A percentile compares a stretch with the other conserved stretches of the same genome.
Evolutionary conservation across 2,329 filamentous ascomycete genomes (phyloP).

Genomic region (Alternaria rosae): DNA sequence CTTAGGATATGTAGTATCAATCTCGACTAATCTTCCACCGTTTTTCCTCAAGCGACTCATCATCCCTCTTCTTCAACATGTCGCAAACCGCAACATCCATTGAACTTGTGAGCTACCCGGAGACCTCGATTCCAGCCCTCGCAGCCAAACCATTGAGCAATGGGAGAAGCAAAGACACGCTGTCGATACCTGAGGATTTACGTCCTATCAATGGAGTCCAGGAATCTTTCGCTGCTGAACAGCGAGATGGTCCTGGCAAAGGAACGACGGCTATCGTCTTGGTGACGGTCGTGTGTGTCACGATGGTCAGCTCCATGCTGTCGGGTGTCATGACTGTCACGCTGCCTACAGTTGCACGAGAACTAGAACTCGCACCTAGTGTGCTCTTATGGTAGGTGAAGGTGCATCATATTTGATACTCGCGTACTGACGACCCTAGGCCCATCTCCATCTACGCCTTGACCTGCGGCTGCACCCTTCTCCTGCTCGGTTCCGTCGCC

Average conservation of each 20-base stretch:
- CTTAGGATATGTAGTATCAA: background rate
- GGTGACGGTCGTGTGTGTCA: conserved; percentile 21
- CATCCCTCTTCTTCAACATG: conserved; percentile 18
- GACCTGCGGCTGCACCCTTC: conserved; percentile 58
- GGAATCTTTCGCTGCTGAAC: conserved; percentile 24
- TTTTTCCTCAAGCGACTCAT: too few relatives aligned
- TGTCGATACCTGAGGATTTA: conserved; percentile 14
- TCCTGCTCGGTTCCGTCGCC: conserved; percentile 60
- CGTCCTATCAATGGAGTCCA: conserved; percentile 18
- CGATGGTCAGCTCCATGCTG: conserved; percentile 35
- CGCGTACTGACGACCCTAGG: conserved; percentile 28
- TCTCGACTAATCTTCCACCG: too few relatives aligned
- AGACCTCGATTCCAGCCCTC: conserved; percentile 11
- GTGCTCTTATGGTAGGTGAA: conserved; percentile 38
- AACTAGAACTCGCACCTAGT: conserved; percentile 31
- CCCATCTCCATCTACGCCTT: conserved; percentile 51
- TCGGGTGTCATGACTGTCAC: conserved; percentile 53
- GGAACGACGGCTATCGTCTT: conserved; percentile 28
- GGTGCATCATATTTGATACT: background rate
- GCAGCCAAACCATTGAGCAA: conserved; percentile 9
- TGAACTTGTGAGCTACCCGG: conserved; percentile 28
- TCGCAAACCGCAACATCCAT: conserved; percentile 37
- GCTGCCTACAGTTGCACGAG: conserved; percentile 53
- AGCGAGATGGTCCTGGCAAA: conserved; percentile 25
- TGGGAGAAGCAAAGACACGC: conserved; percentile 2